Percentiles rank a stretch among this genome's conserved stretches.
Evolutionary conservation across 2,329 filamentous ascomycete genomes (phyloP).

Genomic region (Fusarium sp.): DNA sequence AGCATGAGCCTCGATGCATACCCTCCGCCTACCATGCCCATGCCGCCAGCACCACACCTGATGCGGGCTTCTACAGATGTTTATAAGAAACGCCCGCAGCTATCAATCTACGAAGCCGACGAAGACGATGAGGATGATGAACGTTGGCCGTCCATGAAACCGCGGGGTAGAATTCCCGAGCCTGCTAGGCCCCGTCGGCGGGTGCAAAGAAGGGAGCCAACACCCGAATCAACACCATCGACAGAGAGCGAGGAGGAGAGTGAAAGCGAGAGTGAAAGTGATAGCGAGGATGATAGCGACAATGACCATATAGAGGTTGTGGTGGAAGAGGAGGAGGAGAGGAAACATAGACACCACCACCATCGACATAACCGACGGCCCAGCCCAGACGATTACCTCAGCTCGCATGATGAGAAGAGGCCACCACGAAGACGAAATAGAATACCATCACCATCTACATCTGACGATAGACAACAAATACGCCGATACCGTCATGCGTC

Average conservation of each 20-base stretch:
- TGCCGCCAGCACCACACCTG: slow-evolving; percentile 45
- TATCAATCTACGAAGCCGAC: slow-evolving; percentile 45
- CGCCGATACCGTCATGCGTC: slow-evolving; percentile 40
- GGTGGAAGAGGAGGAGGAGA: slow-evolving; percentile 48
- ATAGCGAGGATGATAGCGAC: slow-evolving; percentile 29
- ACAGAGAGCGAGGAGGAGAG: slow-evolving; percentile 31
- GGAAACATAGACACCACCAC: slow-evolving; percentile 34
- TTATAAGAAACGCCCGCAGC: slow-evolving; percentile 46
- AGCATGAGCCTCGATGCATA: slow-evolving; percentile 47
- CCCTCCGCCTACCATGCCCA: slow-evolving; percentile 45
- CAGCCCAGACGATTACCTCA: slow-evolving; percentile 46
- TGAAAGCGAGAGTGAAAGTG: slow-evolving; percentile 26
- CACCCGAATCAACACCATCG: slow-evolving; percentile 35
- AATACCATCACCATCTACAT: slow-evolving; percentile 36
- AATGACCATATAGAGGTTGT: slow-evolving; percentile 41
- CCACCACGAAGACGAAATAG: slow-evolving; percentile 38
- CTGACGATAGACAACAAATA: slow-evolving; percentile 44
- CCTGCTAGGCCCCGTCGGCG: slow-evolving; percentile 29
- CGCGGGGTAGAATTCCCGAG: slow-evolving; percentile 37
- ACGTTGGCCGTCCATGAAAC: slow-evolving; percentile 31
- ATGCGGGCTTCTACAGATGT: slow-evolving; percentile 47
- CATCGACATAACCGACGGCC: slow-evolving; percentile 28
- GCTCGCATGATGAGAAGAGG: slow-evolving; percentile 43
- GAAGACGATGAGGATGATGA: slow-evolving; percentile 40
- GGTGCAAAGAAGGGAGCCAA: slow-evolving; percentile 34